phyloP scores from a whole-genome alignment of 1,139 yeast genomes.

The Yamadazyma taylorii region DNA sequence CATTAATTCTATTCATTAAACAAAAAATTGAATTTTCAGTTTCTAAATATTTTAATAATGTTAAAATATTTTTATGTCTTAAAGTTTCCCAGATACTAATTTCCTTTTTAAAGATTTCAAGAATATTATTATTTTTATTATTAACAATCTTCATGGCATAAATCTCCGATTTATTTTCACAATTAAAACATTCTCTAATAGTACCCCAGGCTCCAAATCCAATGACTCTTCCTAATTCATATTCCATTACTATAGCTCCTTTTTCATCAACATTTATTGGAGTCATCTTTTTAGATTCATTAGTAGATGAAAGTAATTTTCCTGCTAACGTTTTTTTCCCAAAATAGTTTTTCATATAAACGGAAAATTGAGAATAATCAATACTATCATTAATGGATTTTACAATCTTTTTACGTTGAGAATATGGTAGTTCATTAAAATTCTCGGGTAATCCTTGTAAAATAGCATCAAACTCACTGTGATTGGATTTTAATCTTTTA shows the following conservation, averaged over 20 bases:
- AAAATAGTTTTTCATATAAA: constrained; percentile 39
- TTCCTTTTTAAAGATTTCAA: constrained; percentile 65
- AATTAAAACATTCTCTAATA: constrained; percentile 66
- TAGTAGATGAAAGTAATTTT: constrained; percentile 41
- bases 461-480: constrained; percentile 32
- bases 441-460: constrained; percentile 55
- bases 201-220: constrained; percentile 94
- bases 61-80: constrained; percentile 64
- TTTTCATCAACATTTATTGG: constrained; percentile 53
- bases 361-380: constrained; percentile 49
- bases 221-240: constrained; percentile 70
- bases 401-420: constrained; percentile 62
- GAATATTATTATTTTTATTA: constrained; percentile 42
- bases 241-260: constrained; percentile 60
- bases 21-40: constrained; percentile 68
- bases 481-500: constrained; percentile 27
- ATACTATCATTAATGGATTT: constrained; percentile 56
- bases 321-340: constrained; percentile 45
- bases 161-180: constrained; percentile 33
- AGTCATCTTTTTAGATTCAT: constrained; percentile 33
- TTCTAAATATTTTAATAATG: constrained; percentile 61
- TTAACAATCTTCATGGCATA: constrained; percentile 80
- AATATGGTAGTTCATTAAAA: constrained; percentile 65
- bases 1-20: constrained; percentile 66
- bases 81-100: constrained; percentile 72